Base-by-base conservation (phyloP, 163 green algal species). In the Scenedesmus sp. region DNA sequence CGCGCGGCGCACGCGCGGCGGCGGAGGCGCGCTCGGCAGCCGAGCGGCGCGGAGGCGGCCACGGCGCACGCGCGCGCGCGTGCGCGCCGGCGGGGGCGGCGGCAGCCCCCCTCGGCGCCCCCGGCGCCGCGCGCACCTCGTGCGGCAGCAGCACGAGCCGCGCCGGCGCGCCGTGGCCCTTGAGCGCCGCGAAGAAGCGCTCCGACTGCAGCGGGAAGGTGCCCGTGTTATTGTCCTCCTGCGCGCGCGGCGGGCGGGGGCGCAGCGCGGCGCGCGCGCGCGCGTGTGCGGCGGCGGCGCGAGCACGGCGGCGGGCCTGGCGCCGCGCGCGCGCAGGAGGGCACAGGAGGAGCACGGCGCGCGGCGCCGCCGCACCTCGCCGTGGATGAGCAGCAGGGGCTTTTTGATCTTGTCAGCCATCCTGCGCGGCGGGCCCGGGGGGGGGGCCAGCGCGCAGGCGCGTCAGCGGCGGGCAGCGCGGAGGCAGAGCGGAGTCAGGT, bases 341-440 rank as follows among this genome's bases (percentile, higher is more conserved):
- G 22, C 53, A 17, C 29, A 28, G 24, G 29, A 65, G 18, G 15
- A 24, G 1, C 28, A n/a, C 54, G 34, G 54, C 10, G 5, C 58
- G n/a, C n/a, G n/a, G n/a, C n/a, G n/a, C n/a, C n/a, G n/a, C n/a
- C n/a, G 51, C 33, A 70, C 63, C 71, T 87, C 83, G 18, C 95
- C 96, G 72, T 99, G 96, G 17, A 99, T 92, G 7, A 99, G 88
- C 69, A 99, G 88, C 70, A 99, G 75, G 18, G 95, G 97, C 77
- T 94, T 93, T 50, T 90, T 96, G 69, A 99, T 96, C 80, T 96
- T 96, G 89, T 99, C 84, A 0, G 96, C 97, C 65, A 80, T 84
- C 51, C 79, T 81, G 62, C 26, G 34, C 28, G 29, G 34, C 29
- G 33, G 15, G 22, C 54, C 10, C 39, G 10, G 39, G 39, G 7